Evolutionary conservation across 345 rosid genomes (phyloP), one percentile per base, ranked within the genome.

Genomic region (Salix koriyanagi): DNA sequence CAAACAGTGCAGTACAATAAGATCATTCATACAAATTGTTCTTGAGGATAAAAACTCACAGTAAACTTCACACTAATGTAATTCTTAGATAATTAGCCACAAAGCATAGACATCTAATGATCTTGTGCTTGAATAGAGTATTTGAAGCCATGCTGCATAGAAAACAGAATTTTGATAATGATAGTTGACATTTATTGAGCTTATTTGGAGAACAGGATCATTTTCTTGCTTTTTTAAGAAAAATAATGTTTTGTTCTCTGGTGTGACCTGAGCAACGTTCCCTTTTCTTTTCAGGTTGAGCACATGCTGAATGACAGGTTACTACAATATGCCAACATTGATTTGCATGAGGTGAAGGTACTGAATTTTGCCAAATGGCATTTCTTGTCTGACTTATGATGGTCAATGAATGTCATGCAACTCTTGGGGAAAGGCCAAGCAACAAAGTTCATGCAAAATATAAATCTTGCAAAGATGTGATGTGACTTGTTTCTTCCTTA

Each of bases 321-420:
- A 68, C 82, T 91, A 75, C 97, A 94, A 19, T 96, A 90, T 88
- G 93, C 89, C 84, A 90, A 94, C 83, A 81, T 83, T 79, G 99
- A 96, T 84, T 81, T 93, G 83, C 97, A 71, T 52, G 98, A 96
- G 56, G 97, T 94, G 84, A 96, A 96, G 99, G 99, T 91, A 96
- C 70, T 56, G 46, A 41, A 42, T 19, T 44, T 56, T 76, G 61
- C 30, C 41, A 30, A 11, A 13, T 54, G 68, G 5, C 39, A 15
- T 15, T 65, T 32, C 19, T 58, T 58, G 64, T 58, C 28, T 58
- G 11, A 12, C 19, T 13, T 44, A 30, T 42, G 71, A 25, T 34
- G 65, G 37, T 26, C 65, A 42, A 36, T 65, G 65, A 30, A 25
- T 25, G 25, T 25, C 25, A 25, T 25, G 25, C 25, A 25, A 16